These are phyloP conservation scores for Rhodotorula taiwanensis DNA, from an alignment of 768 basidiomycete genomes.

Conservation along the genomic window DNA sequence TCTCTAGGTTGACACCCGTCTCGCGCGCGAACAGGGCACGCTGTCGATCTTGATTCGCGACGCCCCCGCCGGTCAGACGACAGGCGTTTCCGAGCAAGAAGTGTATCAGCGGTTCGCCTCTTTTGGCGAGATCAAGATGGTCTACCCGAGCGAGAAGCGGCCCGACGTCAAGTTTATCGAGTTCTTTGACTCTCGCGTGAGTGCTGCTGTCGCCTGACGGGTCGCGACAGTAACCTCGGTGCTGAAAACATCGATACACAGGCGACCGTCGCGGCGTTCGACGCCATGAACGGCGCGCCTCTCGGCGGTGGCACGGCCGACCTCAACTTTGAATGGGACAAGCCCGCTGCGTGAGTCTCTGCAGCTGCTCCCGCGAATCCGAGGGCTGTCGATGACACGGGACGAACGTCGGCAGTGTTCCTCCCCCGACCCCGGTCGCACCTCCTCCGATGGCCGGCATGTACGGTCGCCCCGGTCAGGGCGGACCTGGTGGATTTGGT, in stretches of 20 bases:
- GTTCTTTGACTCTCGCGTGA: slow-evolving; percentile 78
- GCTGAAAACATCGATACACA: slow-evolving; percentile 40
- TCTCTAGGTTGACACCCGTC: too few relatives aligned
- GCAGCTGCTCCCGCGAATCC: too few relatives aligned
- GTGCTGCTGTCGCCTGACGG: slow-evolving; percentile 33
- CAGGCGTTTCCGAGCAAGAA: slow-evolving; percentile 71
- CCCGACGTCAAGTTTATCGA: slow-evolving; percentile 69
- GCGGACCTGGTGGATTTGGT: background rate
- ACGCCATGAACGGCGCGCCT: slow-evolving; percentile 69
- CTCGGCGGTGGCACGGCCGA: slow-evolving; percentile 82
- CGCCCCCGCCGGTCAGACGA: slow-evolving; percentile 56
- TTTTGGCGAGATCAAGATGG: slow-evolving; percentile 81
- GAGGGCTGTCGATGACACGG: too few relatives aligned
- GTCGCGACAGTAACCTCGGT: background rate
- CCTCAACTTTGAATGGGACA: slow-evolving; percentile 77
- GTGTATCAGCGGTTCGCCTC: slow-evolving; percentile 77
- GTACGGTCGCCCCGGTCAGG: too few relatives aligned
- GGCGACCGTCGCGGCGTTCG: slow-evolving; percentile 72
- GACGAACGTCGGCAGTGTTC: too few relatives aligned
- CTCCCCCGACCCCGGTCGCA: too few relatives aligned
- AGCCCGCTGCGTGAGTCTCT: slow-evolving; percentile 16
- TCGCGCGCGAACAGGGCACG: slow-evolving; percentile 58
- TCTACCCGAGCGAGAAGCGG: slow-evolving; percentile 50
- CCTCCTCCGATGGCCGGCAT: too few relatives aligned
- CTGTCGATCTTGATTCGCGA: slow-evolving; percentile 61